Conservation (phyloP, 305 asterid genomes). For the Rubia balearica region DNA sequence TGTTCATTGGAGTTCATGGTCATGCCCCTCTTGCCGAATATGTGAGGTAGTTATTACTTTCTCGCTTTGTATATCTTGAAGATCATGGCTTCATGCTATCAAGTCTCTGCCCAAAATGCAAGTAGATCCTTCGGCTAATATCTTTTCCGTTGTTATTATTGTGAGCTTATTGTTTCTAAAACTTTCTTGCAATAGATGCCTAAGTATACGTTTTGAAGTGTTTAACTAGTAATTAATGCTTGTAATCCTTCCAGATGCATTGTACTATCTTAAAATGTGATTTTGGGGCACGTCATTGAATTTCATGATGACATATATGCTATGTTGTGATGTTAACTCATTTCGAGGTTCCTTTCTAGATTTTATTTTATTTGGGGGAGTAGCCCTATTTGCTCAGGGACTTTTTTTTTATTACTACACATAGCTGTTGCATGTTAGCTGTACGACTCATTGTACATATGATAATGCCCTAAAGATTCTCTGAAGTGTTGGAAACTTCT, state of each 20-base stretch:
- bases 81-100: neutral
- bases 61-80: slow-evolving; percentile 2
- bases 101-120: neutral
- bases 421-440: neutral
- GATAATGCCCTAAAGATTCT: neutral
- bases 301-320: neutral
- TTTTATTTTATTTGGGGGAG: neutral
- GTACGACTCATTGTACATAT: neutral
- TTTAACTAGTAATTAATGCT: neutral
- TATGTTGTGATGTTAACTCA: neutral
- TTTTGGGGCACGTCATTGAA: neutral
- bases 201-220: neutral
- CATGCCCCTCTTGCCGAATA: slow-evolving; percentile 87
- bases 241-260: slow-evolving; percentile 2
- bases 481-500: neutral
- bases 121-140: neutral
- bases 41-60: slow-evolving; percentile 68
- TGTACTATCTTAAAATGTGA: neutral
- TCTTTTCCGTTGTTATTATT: neutral
- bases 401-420: neutral
- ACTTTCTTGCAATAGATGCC: neutral
- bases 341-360: neutral
- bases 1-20: slow-evolving; percentile 98
- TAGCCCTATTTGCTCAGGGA: neutral
- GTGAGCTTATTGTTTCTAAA: neutral